Percentiles rank a stretch among this genome's conserved stretches.
Conservation (phyloP, 345 rosid genomes). For the Syzygium aromaticum region DNA sequence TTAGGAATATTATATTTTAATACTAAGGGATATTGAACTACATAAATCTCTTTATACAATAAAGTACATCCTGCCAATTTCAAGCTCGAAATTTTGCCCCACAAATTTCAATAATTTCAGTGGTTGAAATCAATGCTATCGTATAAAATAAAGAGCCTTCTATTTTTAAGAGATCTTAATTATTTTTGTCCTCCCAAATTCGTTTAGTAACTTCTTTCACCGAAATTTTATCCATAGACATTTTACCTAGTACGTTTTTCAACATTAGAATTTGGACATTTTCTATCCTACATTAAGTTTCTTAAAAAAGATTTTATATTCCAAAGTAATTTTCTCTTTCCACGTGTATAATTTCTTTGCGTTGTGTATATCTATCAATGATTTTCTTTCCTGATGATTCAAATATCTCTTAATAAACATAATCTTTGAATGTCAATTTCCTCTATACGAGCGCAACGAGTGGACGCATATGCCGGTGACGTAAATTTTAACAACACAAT, state of each 20-base stretch:
- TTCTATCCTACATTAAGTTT: background rate
- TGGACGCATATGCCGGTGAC: background rate
- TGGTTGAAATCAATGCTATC: background rate
- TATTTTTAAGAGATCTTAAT: no score
- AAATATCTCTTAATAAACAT: background rate
- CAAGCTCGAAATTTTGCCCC: background rate
- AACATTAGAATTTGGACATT: background rate
- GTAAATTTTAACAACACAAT: background rate
- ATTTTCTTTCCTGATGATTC: background rate
- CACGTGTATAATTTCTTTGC: background rate
- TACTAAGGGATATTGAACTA: background rate
- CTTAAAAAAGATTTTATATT: background rate
- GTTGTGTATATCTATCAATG: background rate
- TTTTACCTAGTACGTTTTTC: background rate
- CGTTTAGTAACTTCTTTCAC: background rate
- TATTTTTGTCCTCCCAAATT: background rate
- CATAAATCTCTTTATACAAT: background rate
- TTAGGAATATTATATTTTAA: background rate
- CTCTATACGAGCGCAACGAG: background rate
- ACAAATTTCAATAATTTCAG: no score
- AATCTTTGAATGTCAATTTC: background rate
- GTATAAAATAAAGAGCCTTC: background rate
- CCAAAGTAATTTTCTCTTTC: background rate
- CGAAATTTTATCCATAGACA: no score
- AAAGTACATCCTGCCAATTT: background rate